Conservation (phyloP, 2,329 filamentous ascomycete species). For the Clonostachys rosea region DNA sequence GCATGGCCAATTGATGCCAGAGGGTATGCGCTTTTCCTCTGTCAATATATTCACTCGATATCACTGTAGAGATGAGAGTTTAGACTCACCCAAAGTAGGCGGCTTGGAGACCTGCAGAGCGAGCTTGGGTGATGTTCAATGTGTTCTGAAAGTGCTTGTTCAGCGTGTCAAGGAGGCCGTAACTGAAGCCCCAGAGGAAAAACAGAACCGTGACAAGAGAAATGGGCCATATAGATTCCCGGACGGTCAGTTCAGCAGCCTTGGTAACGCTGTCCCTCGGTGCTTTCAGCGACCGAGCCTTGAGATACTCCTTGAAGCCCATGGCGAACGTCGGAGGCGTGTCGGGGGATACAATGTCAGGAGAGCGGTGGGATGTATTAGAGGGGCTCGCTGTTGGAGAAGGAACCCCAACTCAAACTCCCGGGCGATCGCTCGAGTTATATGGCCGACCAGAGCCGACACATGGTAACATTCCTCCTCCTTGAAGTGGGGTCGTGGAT, state of each 20-base stretch:
- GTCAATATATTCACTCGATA: conserved; percentile 3
- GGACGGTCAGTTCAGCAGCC: conserved; percentile 54
- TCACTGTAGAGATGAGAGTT: neutral
- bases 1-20: conserved; percentile 64
- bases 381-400: too few species aligned
- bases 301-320: conserved; percentile 38
- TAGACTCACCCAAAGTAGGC: conserved; percentile 49
- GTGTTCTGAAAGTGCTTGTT: conserved; percentile 44
- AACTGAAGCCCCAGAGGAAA: conserved; percentile 42
- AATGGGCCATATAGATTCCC: conserved; percentile 63
- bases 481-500: too few species aligned
- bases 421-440: too few species aligned
- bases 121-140: conserved; percentile 36
- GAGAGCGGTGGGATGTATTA: too few species aligned
- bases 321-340: conserved; percentile 16
- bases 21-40: conserved; percentile 50
- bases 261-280: conserved; percentile 32
- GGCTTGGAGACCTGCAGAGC: conserved; percentile 40
- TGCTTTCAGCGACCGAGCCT: conserved; percentile 36
- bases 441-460: too few species aligned
- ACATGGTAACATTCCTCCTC: too few species aligned
- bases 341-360: too few species aligned
- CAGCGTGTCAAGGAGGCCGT: conserved; percentile 39
- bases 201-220: conserved; percentile 44
- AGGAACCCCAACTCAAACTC: too few species aligned